These are phyloP conservation scores for Xylaria sp. DNA, from an alignment of 2,329 filamentous ascomycete genomes.

Conservation along the genomic window DNA sequence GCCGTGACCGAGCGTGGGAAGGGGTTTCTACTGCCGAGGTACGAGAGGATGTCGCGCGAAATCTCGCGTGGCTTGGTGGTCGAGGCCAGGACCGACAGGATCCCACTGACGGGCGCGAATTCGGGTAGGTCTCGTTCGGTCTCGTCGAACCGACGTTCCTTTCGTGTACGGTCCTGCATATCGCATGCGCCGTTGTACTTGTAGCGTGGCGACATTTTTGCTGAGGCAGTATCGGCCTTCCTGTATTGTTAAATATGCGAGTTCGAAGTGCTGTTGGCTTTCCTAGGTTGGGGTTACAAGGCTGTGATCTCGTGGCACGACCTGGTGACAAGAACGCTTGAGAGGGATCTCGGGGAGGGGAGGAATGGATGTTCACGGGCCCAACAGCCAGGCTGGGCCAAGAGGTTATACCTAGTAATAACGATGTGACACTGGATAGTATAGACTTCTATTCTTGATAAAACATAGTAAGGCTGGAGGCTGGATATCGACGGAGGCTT, in stretches of 20 bases:
- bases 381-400: neutral
- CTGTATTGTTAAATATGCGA: constrained; percentile 6
- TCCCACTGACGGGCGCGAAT: constrained; percentile 32
- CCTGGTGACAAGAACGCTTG: neutral
- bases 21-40: constrained; percentile 58
- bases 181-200: constrained; percentile 35
- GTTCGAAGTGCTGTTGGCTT: constrained; percentile 3
- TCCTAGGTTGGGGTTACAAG: constrained; percentile 1
- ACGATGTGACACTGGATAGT: neutral
- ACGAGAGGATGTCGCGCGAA: constrained; percentile 48
- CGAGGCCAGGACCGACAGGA: constrained; percentile 21
- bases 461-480: constrained; percentile 1
- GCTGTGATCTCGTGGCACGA: constrained; percentile 13
- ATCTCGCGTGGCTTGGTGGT: constrained; percentile 41
- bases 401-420: neutral
- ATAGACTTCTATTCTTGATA: constrained; percentile 14
- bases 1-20: constrained; percentile 61
- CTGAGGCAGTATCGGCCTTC: neutral
- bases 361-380: constrained; percentile 10
- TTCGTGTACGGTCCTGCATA: constrained; percentile 55
- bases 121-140: constrained; percentile 52
- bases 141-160: constrained; percentile 52
- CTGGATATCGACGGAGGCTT: neutral
- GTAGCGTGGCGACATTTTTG: constrained; percentile 27
- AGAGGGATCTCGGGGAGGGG: constrained; percentile 21